These are phyloP conservation scores for Entomortierella chlamydospora DNA, from an alignment of 192 early-diverging fungal species.

Conservation along the genomic window DNA sequence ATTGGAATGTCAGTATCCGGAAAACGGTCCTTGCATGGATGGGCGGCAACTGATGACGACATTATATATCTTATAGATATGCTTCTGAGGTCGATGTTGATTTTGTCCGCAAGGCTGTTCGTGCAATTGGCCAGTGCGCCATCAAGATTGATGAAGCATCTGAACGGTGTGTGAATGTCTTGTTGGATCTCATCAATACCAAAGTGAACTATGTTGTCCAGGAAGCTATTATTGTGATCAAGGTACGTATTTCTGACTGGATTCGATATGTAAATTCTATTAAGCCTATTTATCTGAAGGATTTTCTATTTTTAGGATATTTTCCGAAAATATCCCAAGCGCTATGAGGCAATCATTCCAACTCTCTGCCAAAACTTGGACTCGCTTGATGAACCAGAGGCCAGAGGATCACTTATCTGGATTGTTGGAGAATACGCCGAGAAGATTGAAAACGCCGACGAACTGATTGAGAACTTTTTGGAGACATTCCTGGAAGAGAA, in stretches of 20 bases:
- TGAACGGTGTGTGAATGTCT: constrained; percentile 84
- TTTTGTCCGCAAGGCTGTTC: constrained; percentile 90
- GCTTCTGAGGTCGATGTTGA: constrained; percentile 98
- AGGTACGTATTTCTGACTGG: constrained; percentile 63
- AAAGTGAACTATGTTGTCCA: constrained; percentile 92
- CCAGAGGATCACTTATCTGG: constrained; percentile 93
- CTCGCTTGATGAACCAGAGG: constrained; percentile 89
- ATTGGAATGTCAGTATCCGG: too few relatives aligned
- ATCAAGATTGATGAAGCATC: constrained; percentile 91
- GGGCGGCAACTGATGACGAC: neutral
- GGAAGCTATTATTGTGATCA: constrained; percentile 90
- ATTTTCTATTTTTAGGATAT: constrained; percentile 69
- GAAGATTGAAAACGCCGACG: constrained; percentile 83
- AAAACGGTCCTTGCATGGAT: too few relatives aligned
- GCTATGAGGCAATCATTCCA: constrained; percentile 87
- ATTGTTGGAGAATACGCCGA: constrained; percentile 97
- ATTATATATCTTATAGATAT: constrained; percentile 65
- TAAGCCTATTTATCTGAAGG: too few relatives aligned
- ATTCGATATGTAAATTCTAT: too few relatives aligned
- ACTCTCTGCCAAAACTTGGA: constrained; percentile 93
- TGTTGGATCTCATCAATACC: constrained; percentile 92
- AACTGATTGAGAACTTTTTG: constrained; percentile 81
- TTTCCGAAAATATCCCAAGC: constrained; percentile 92
- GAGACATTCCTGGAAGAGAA: constrained; percentile 92
- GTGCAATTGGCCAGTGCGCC: constrained; percentile 94